Evolutionary conservation across 345 rosid genomes (phyloP).

Genomic region (Xanthoceras sorbifolium): DNA sequence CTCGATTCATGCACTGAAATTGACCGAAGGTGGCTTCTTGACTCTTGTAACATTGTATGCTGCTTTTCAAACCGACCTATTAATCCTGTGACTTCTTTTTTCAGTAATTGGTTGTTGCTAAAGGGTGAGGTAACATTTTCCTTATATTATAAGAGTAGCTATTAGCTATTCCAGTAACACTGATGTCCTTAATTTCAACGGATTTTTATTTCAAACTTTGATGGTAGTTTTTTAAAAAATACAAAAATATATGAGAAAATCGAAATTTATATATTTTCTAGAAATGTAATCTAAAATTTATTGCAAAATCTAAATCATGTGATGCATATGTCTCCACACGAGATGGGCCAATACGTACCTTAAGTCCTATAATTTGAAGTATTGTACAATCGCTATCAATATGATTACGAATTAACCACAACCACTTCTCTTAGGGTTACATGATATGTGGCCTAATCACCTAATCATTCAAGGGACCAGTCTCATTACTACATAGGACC

Average conservation of each 20-base stretch:
- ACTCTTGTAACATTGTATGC: too few species aligned
- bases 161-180: too few species aligned
- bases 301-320: constrained; percentile 20
- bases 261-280: neutral
- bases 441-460: constrained; percentile 1
- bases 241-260: too few species aligned
- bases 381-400: neutral
- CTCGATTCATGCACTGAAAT: neutral
- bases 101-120: neutral
- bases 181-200: too few species aligned
- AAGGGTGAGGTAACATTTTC: too few species aligned
- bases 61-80: neutral
- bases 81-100: too few species aligned
- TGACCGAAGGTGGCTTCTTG: neutral
- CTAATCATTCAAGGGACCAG: neutral
- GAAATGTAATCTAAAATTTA: neutral
- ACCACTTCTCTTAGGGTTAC: neutral
- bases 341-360: constrained; percentile 15
- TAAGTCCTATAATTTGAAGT: neutral
- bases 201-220: too few species aligned
- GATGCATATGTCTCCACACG: constrained; percentile 19
- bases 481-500: neutral
- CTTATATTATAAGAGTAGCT: too few species aligned
- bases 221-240: too few species aligned
- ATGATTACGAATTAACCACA: neutral